These are phyloP conservation scores for Triadica sebifera DNA, from an alignment of 345 rosid genomes.

Conservation along the genomic window DNA sequence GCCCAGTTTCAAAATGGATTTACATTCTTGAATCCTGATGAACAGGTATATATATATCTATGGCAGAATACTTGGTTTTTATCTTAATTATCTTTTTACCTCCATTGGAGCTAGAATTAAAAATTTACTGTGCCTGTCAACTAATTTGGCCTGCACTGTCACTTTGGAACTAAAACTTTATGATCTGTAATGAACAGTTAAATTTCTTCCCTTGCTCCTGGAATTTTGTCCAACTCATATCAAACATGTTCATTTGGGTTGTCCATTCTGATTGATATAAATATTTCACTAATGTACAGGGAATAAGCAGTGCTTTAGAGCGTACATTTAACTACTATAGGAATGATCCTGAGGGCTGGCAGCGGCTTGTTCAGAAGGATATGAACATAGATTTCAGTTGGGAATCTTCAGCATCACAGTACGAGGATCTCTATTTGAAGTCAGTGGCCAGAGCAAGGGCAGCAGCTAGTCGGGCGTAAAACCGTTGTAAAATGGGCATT, in stretches of 20 bases:
- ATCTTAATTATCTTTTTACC: not conserved
- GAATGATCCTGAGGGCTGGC: conserved; percentile 55
- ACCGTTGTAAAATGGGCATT: not conserved
- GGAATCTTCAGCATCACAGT: conserved; percentile 74
- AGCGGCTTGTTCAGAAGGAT: conserved; percentile 60
- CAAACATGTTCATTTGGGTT: not conserved
- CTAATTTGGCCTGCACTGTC: not conserved
- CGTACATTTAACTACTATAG: conserved; percentile 64
- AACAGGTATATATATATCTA: conserved; percentile 49
- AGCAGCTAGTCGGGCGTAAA: conserved; percentile 32
- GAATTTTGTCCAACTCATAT: not conserved
- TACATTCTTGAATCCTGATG: conserved; percentile 67
- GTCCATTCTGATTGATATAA: not conserved
- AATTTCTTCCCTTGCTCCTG: not conserved
- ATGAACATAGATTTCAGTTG: conserved; percentile 88
- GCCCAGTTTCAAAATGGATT: conserved; percentile 67
- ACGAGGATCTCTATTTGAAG: conserved; percentile 73
- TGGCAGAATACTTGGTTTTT: not conserved
- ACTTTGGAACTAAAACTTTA: not conserved
- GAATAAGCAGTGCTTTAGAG: conserved; percentile 60
- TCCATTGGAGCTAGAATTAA: not conserved
- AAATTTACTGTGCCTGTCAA: no score
- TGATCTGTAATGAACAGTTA: conserved; percentile 2
- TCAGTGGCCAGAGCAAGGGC: conserved; percentile 73
- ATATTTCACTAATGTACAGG: conserved; percentile 35